These are phyloP conservation scores for Berberis vulgaris DNA, from an alignment of 164 flowering plant genomes.

Conservation along the genomic window DNA sequence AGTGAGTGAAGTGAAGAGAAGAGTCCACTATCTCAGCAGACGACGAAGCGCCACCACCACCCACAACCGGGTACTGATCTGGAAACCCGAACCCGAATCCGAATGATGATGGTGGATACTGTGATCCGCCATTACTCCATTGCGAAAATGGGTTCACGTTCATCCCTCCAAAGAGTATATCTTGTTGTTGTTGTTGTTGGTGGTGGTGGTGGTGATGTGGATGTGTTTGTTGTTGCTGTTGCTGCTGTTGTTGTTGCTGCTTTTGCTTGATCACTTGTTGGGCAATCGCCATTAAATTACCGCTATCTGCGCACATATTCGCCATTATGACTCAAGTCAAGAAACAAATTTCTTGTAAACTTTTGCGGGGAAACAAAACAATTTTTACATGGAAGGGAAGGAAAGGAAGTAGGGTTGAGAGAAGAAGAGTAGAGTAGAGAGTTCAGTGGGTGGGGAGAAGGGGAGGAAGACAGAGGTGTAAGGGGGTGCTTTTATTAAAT, in stretches of 20 bases:
- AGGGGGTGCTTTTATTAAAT: not conserved
- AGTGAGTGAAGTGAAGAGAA: conserved; percentile 33
- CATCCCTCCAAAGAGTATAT: not conserved
- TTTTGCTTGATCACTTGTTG: conserved; percentile 89
- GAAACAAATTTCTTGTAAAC: not conserved
- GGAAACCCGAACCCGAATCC: conserved; percentile 29
- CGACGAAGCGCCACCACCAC: not conserved
- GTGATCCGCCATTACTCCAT: conserved; percentile 23
- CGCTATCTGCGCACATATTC: conserved; percentile 89
- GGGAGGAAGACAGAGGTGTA: not conserved
- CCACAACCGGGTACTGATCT: conserved; percentile 41
- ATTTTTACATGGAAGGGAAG: not conserved
- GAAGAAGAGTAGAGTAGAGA: not conserved
- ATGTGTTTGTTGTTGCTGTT: conserved; percentile 39
- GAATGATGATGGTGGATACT: conserved; percentile 10
- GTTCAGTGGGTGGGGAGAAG: not conserved
- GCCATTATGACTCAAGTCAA: conserved; percentile 55
- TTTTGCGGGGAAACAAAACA: not conserved
- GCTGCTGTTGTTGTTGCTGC: conserved; percentile 38
- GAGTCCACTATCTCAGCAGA: conserved; percentile 28
- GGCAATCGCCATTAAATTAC: conserved; percentile 95
- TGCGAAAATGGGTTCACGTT: conserved; percentile 29
- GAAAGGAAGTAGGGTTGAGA: not conserved
- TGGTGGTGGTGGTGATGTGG: conserved; percentile 26
- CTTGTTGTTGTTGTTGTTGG: conserved; percentile 9